These are phyloP conservation scores for Rhizophora apiculata DNA, from an alignment of 345 rosid species.

Conservation along the genomic window DNA sequence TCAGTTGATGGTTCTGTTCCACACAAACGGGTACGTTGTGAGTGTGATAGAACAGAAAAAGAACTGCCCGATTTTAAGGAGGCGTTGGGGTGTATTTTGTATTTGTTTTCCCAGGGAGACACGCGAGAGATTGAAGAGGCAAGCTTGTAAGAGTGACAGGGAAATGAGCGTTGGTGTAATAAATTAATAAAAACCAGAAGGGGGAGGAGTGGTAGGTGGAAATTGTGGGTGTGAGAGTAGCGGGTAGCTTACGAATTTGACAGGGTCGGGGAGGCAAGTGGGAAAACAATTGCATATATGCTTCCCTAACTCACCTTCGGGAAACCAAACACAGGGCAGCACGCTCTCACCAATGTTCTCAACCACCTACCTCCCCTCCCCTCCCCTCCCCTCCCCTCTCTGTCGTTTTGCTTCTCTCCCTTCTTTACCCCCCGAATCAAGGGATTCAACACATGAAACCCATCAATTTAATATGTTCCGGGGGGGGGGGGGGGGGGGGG, in stretches of 20 bases:
- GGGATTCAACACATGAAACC: no score
- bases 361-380: no score
- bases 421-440: no score
- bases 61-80: no score
- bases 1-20: neutral
- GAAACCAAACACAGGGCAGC: neutral
- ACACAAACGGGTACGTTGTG: no score
- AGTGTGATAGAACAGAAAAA: neutral
- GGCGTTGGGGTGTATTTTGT: no score
- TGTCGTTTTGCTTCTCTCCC: no score
- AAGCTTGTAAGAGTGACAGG: neutral
- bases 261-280: conserved; percentile 7
- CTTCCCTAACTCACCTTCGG: neutral
- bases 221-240: conserved; percentile 5
- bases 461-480: no score
- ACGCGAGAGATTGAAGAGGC: neutral
- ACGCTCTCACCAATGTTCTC: neutral
- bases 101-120: no score
- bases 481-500: no score
- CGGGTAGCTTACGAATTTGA: neutral
- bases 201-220: conserved; percentile 10
- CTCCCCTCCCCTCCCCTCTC: no score
- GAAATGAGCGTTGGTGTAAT: neutral
- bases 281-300: neutral
- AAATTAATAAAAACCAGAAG: neutral